Evolutionary conservation across 768 basidiomycete genomes (phyloP).

Genomic region (Mrakia gelida): DNA sequence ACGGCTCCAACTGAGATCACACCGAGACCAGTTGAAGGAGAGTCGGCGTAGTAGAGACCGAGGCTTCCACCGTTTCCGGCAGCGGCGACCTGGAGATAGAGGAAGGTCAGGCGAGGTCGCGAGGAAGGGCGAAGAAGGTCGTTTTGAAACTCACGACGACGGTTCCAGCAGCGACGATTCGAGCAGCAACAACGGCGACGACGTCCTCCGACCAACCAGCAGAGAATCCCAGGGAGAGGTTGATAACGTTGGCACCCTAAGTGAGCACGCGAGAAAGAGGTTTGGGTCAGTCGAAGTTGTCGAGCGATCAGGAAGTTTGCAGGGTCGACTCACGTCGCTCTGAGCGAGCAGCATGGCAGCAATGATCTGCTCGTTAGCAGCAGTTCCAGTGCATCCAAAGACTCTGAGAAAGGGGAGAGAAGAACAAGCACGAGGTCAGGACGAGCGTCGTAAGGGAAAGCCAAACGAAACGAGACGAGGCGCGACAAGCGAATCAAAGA

Average conservation of each 20-base stretch:
- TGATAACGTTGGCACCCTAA: slow-evolving; percentile 55
- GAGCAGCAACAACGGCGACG: slow-evolving; percentile 55
- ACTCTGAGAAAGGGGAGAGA: slow-evolving; percentile 42
- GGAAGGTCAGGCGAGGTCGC: neutral
- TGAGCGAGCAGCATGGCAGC: slow-evolving; percentile 50
- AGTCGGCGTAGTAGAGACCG: slow-evolving; percentile 29
- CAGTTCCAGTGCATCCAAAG: slow-evolving; percentile 57
- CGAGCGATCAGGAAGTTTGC: neutral
- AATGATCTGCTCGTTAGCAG: slow-evolving; percentile 46
- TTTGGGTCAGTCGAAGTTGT: neutral
- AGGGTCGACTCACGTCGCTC: neutral
- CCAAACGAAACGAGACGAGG: too few species aligned
- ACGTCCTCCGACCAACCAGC: slow-evolving; percentile 63
- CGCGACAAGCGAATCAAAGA: too few species aligned
- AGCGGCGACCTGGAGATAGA: neutral
- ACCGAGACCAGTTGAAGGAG: slow-evolving; percentile 54
- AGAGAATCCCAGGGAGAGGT: slow-evolving; percentile 58
- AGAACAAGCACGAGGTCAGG: too few species aligned
- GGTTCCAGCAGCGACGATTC: slow-evolving; percentile 57
- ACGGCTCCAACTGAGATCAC: slow-evolving; percentile 49
- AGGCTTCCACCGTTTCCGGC: neutral
- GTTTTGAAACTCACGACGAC: slow-evolving; percentile 44
- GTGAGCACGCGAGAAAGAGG: neutral
- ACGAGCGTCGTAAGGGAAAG: too few species aligned
- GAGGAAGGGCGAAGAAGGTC: too few species aligned